phyloP scores from a whole-genome alignment of 345 rosid genomes.

The Noccaea caerulescens region DNA sequence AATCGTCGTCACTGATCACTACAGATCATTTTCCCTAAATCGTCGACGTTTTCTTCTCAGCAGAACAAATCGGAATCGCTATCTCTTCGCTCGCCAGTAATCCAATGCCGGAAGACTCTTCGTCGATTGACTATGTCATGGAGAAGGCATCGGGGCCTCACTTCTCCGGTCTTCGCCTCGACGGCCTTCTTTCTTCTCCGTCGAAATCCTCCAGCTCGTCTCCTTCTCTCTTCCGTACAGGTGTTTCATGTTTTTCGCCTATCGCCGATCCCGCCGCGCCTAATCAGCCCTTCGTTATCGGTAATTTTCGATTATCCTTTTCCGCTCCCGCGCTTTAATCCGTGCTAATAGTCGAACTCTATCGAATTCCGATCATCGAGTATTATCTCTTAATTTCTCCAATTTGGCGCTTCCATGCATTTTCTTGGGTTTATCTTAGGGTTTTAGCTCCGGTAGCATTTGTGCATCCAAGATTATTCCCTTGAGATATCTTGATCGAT shows the following conservation, averaged over 20 bases:
- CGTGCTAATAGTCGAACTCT: conserved; percentile 12
- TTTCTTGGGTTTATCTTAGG: conserved; percentile 32
- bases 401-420: conserved; percentile 13
- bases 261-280: conserved; percentile 47
- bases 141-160: conserved; percentile 98
- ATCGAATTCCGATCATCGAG: conserved; percentile 11
- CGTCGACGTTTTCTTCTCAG: conserved; percentile 14
- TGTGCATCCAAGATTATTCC: conserved; percentile 1
- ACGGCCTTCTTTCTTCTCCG: conserved; percentile 68
- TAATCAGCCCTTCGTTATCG: conserved; percentile 87
- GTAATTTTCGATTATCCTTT: conserved; percentile 45
- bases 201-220: conserved; percentile 53
- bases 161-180: conserved; percentile 96
- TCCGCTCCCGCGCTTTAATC: neutral
- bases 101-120: conserved; percentile 60
- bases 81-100: neutral
- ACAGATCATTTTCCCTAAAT: neutral
- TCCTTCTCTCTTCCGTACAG: conserved; percentile 43
- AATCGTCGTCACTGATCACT: conserved; percentile 38
- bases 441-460: conserved; percentile 17
- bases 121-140: conserved; percentile 80
- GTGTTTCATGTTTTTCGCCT: conserved; percentile 24
- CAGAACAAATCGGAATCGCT: conserved; percentile 18
- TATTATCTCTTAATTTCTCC: neutral
- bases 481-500: neutral